These are phyloP conservation scores for Inga leiocalycina DNA, from an alignment of 306 rosid genomes.

Conservation along the genomic window DNA sequence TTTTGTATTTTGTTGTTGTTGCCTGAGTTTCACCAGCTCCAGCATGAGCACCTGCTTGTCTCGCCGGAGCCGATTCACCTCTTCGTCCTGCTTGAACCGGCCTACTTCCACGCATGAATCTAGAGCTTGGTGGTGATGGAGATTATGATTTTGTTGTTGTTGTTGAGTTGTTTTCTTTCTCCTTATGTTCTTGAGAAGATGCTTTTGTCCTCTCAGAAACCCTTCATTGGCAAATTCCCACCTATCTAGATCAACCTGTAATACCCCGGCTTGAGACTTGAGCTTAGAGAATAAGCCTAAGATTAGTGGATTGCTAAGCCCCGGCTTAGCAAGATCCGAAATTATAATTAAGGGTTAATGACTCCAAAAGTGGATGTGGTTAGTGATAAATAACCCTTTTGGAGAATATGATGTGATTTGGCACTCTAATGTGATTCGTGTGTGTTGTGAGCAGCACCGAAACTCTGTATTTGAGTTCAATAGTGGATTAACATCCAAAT, in stretches of 20 bases:
- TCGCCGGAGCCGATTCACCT: conserved; percentile 57
- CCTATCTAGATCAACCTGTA: conserved; percentile 69
- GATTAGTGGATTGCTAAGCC: no score
- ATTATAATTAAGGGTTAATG: no score
- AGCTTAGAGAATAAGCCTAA: no score
- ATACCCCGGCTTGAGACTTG: no score
- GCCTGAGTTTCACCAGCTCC: conserved; percentile 77
- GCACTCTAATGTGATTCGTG: no score
- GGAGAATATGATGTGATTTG: no score
- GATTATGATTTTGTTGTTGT: conserved; percentile 40
- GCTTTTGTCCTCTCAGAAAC: conserved; percentile 79
- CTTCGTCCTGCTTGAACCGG: conserved; percentile 61
- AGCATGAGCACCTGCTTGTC: conserved; percentile 68
- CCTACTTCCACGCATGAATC: conserved; percentile 79
- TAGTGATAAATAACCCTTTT: no score
- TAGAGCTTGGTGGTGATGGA: conserved; percentile 45
- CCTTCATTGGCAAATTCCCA: conserved; percentile 92
- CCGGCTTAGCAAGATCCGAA: no score
- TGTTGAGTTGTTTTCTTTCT: conserved; percentile 63
- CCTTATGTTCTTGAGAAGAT: conserved; percentile 70
- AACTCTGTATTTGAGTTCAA: no score
- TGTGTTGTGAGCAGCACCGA: no score
- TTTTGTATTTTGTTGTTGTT: conserved; percentile 62
- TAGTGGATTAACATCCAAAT: no score
- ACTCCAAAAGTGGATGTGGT: no score